A percentile compares a stretch with the other conserved stretches of the same genome.
Evolutionary conservation across 257 asterid genomes (phyloP).

Genomic region (Henckelia pumila): DNA sequence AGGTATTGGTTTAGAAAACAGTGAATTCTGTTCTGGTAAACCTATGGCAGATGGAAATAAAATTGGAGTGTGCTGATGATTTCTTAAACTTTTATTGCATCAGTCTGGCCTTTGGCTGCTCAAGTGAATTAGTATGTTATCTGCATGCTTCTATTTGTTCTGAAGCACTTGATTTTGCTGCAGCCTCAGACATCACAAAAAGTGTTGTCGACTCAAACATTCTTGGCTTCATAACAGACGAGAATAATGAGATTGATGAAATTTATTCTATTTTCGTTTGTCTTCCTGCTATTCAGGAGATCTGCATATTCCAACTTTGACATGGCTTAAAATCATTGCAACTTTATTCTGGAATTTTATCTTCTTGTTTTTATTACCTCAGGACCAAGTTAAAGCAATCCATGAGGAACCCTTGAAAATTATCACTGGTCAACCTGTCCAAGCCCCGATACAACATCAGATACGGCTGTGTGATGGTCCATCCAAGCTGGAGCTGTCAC

Average conservation of each 20-base stretch:
- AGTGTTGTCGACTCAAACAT: neutral
- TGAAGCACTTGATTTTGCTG: conserved; percentile 14
- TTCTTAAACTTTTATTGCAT: conserved; percentile 9
- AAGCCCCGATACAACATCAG: conserved; percentile 28
- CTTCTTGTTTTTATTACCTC: conserved; percentile 19
- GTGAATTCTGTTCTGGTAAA: neutral
- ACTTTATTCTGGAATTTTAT: conserved; percentile 13
- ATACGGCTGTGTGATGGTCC: conserved; percentile 30
- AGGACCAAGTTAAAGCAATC: conserved; percentile 45
- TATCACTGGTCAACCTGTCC: conserved; percentile 30
- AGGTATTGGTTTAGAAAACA: neutral
- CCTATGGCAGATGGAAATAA: conserved; percentile 1
- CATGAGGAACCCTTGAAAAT: conserved; percentile 28
- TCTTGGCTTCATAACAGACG: conserved; percentile 18
- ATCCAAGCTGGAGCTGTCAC: conserved; percentile 42
- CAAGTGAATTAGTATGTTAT: conserved; percentile 8
- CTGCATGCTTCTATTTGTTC: neutral
- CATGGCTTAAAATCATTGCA: conserved; percentile 4
- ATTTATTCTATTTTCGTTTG: neutral
- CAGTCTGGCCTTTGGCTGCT: neutral
- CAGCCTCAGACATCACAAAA: neutral
- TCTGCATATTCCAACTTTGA: conserved; percentile 1
- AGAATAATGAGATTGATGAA: conserved; percentile 7
- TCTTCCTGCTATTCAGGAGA: neutral
- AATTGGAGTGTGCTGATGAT: neutral